Percentiles rank a stretch among this genome's conserved stretches.
Conservation (phyloP, 1,139 yeast species). For the Blastobotrys capitulatus region DNA sequence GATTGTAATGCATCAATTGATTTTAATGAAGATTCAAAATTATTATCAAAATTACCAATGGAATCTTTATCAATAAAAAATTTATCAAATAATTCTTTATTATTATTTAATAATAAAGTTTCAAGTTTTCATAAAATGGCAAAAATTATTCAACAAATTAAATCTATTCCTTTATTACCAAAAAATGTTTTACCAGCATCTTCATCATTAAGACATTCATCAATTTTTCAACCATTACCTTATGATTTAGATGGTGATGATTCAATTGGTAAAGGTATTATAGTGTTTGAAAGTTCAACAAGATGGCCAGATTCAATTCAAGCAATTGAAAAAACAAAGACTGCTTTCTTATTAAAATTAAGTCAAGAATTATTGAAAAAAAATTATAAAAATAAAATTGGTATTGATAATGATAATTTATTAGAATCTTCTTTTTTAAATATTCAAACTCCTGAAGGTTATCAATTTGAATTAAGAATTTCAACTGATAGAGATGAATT, state of each 20-base stretch:
- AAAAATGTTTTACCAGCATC: conserved; percentile 64
- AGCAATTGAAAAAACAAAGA: conserved; percentile 82
- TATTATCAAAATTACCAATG: neutral
- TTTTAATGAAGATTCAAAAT: conserved; percentile 13
- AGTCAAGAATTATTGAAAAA: conserved; percentile 47
- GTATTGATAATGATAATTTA: conserved; percentile 49
- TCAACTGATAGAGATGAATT: conserved; percentile 78
- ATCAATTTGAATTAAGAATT: conserved; percentile 68
- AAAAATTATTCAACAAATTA: conserved; percentile 43
- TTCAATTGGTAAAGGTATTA: conserved; percentile 69
- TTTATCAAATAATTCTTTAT: conserved; percentile 48
- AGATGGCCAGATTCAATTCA: conserved; percentile 92
- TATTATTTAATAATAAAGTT: conserved; percentile 52
- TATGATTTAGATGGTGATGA: conserved; percentile 66
- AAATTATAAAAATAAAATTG: conserved; percentile 52
- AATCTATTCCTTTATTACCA: conserved; percentile 64
- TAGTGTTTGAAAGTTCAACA: conserved; percentile 86
- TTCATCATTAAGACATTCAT: conserved; percentile 67
- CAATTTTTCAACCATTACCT: conserved; percentile 76
- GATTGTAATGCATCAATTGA: conserved; percentile 28
- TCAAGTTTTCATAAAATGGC: conserved; percentile 63
- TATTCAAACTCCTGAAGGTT: conserved; percentile 80
- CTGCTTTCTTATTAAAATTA: conserved; percentile 78
- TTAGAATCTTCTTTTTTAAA: conserved; percentile 47
- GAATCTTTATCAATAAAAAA: conserved; percentile 18